A percentile compares a stretch with the other conserved stretches of the same genome.
Evolutionary conservation across 148 eudicot species (phyloP).

Genomic region (Rhododendron kiyosumense): DNA sequence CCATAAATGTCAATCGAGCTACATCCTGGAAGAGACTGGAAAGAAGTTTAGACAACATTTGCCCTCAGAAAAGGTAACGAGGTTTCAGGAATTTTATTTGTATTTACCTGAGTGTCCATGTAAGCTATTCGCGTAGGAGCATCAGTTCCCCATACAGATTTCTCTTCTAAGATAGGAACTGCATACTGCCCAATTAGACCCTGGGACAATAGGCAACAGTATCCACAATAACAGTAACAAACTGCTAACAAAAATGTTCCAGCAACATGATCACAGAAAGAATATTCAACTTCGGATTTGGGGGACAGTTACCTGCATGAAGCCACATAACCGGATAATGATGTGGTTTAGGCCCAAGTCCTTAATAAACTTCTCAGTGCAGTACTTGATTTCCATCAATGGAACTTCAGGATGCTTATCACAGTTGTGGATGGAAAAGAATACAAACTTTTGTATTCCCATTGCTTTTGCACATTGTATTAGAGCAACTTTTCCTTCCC

Average conservation of each 20-base stretch:
- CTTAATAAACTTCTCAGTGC: conserved; percentile 96
- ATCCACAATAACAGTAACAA: not conserved
- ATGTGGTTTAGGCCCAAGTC: conserved; percentile 84
- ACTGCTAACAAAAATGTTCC: not conserved
- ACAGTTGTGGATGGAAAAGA: conserved; percentile 97
- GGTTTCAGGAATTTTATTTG: not conserved
- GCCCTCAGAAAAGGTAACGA: not conserved
- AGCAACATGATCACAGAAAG: not conserved
- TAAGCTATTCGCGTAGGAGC: conserved; percentile 98
- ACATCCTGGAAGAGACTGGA: conserved; percentile 59
- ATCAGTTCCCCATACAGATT: conserved; percentile 99
- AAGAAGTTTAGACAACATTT: conserved; percentile 3
- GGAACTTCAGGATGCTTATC: conserved; percentile 99
- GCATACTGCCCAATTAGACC: conserved; percentile 99
- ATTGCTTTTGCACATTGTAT: conserved; percentile 99
- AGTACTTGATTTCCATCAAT: conserved; percentile 93
- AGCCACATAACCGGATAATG: conserved; percentile 83
- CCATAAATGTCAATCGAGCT: conserved; percentile 92
- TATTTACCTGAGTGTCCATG: conserved; percentile 92
- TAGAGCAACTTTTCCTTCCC: conserved; percentile 99
- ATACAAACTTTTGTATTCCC: conserved; percentile 90
- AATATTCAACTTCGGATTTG: not conserved
- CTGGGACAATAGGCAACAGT: conserved; percentile 29
- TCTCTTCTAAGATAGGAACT: conserved; percentile 94
- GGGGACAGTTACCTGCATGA: conserved; percentile 76